These are phyloP conservation scores for Paecilomyces fulvus DNA, from an alignment of 2,329 filamentous ascomycete species.

Conservation along the genomic window DNA sequence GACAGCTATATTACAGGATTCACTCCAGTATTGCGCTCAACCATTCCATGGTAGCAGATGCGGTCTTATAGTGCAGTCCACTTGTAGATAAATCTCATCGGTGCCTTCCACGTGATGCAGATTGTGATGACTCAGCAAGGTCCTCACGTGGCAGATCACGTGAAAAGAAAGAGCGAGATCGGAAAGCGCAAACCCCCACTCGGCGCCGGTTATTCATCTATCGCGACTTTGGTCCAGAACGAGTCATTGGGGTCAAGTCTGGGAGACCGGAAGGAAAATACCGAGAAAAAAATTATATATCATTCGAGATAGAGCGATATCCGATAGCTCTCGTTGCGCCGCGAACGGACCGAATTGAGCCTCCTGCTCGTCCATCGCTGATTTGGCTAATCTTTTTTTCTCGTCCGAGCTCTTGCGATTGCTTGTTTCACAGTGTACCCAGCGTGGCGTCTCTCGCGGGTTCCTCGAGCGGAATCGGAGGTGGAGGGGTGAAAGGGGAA, in stretches of 20 bases:
- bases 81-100: no score
- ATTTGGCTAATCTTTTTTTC: conserved; percentile 5
- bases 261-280: background rate
- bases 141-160: background rate
- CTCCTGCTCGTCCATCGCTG: background rate
- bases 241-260: background rate
- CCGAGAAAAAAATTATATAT: background rate
- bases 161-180: conserved; percentile 12
- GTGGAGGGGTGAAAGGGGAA: conserved; percentile 20
- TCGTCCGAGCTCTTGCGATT: conserved; percentile 9
- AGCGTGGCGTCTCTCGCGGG: conserved; percentile 29
- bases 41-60: no score
- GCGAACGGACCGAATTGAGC: background rate
- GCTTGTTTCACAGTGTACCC: conserved; percentile 15
- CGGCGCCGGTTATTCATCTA: conserved; percentile 9
- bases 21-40: no score
- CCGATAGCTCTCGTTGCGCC: background rate
- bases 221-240: background rate
- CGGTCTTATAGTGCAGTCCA: no score
- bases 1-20: no score
- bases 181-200: conserved; percentile 8
- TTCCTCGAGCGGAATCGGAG: conserved; percentile 27
- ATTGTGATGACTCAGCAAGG: background rate
- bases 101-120: background rate
- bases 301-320: background rate